These are phyloP conservation scores for Chenopodium suecicum DNA, from an alignment of 148 eudicot species.

Conservation along the genomic window DNA sequence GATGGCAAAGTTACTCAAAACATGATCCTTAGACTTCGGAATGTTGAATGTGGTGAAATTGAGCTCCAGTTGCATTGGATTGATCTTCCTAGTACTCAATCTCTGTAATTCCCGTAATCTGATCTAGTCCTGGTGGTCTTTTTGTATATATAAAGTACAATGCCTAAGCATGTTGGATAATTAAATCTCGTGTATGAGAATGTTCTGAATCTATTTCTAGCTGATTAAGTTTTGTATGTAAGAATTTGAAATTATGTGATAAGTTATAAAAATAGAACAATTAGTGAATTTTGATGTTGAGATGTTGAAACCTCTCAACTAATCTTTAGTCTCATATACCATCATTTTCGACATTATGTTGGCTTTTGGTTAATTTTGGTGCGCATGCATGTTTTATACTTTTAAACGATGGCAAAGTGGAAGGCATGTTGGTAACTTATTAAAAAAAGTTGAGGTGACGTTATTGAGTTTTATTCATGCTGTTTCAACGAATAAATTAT, in stretches of 20 bases:
- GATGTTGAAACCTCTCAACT: no score
- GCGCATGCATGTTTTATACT: no score
- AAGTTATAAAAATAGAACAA: no score
- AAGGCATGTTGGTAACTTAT: no score
- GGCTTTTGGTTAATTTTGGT: no score
- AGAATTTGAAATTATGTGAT: not conserved
- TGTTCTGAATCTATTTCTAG: not conserved
- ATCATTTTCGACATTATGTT: no score
- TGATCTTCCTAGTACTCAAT: constrained; percentile 17
- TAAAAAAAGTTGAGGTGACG: no score
- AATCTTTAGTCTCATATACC: no score
- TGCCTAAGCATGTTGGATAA: not conserved
- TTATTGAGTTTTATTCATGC: no score
- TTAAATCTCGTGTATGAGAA: not conserved
- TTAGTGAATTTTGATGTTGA: no score
- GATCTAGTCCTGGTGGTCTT: not conserved
- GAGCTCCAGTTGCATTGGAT: constrained; percentile 36
- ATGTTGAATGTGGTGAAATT: constrained; percentile 38
- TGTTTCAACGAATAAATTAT: no score
- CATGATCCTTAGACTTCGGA: constrained; percentile 38
- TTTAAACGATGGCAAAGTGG: no score
- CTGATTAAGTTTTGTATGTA: not conserved
- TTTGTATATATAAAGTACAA: not conserved
- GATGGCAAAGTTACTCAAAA: constrained; percentile 33
- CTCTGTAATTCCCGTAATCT: not conserved